Evolutionary conservation across 192 early-diverging fungal species (phyloP).

Genomic region (Ambispora gerdemannii): DNA sequence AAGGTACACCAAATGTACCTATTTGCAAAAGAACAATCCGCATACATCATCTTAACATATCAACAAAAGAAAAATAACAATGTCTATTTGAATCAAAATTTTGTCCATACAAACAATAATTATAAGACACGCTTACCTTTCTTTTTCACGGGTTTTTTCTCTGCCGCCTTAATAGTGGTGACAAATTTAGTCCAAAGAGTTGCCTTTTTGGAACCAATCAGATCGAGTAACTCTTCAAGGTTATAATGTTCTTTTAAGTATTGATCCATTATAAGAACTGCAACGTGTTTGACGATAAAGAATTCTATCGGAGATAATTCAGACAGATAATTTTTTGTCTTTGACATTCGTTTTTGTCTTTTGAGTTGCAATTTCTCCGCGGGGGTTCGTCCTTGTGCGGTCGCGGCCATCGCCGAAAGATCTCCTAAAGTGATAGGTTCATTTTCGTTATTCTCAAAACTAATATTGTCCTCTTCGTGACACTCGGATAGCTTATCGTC

Average conservation of each 20-base stretch:
- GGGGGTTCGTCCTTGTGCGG: neutral
- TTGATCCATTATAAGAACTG: constrained; percentile 70
- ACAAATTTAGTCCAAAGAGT: constrained; percentile 73
- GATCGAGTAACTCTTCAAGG: constrained; percentile 70
- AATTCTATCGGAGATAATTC: constrained; percentile 78
- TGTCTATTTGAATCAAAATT: neutral
- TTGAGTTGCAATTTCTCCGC: too few relatives aligned
- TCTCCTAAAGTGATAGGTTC: constrained; percentile 29
- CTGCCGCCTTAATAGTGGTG: constrained; percentile 59
- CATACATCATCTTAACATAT: neutral
- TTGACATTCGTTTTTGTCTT: constrained; percentile 28
- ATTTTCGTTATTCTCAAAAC: constrained; percentile 13
- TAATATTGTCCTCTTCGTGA: neutral
- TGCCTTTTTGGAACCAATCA: constrained; percentile 75
- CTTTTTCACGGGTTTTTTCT: constrained; percentile 41
- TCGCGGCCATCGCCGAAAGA: constrained; percentile 19
- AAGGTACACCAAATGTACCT: constrained; percentile 87
- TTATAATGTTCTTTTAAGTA: constrained; percentile 67
- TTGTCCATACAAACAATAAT: too few relatives aligned
- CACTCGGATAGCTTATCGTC: constrained; percentile 12
- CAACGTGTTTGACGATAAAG: constrained; percentile 81
- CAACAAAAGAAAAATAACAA: neutral
- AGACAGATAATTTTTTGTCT: constrained; percentile 45
- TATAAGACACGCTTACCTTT: constrained; percentile 59
- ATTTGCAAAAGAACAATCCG: constrained; percentile 38